Conservation (phyloP, 2,329 filamentous ascomycete genomes). For the Fusarium phyllophilum region DNA sequence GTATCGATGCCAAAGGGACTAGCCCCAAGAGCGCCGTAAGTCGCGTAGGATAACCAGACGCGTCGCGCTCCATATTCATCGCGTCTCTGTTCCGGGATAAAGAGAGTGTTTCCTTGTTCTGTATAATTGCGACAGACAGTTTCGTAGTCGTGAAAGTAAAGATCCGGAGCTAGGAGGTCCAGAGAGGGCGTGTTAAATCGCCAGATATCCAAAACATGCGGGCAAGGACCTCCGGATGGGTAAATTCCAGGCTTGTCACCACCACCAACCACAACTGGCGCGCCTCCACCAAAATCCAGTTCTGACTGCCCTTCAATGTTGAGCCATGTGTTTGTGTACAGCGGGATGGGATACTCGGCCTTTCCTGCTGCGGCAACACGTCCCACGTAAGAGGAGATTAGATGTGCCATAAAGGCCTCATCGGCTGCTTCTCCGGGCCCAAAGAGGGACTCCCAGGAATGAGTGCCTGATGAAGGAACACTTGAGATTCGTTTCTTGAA, state of each 20-base stretch:
- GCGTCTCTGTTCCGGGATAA: conserved; percentile 63
- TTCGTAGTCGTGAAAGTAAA: conserved; percentile 61
- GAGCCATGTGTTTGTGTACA: conserved; percentile 52
- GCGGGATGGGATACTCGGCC: conserved; percentile 46
- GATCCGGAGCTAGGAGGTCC: conserved; percentile 58
- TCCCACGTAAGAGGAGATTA: conserved; percentile 48
- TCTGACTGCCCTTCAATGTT: conserved; percentile 47
- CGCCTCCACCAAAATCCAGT: conserved; percentile 45
- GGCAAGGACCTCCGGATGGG: conserved; percentile 49
- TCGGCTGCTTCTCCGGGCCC: conserved; percentile 44
- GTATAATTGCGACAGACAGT: conserved; percentile 55
- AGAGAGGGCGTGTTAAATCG: conserved; percentile 52
- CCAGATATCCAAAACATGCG: conserved; percentile 54
- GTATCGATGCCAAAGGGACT: conserved; percentile 55
- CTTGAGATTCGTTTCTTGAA: conserved; percentile 45
- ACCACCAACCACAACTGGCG: conserved; percentile 50
- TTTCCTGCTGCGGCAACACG: conserved; percentile 51
- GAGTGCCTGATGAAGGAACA: conserved; percentile 35
- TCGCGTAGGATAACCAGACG: conserved; percentile 55
- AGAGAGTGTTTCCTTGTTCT: conserved; percentile 56
- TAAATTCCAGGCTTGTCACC: conserved; percentile 50
- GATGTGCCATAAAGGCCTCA: conserved; percentile 52
- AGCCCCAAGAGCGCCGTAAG: conserved; percentile 51
- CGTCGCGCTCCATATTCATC: conserved; percentile 57
- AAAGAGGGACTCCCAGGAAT: conserved; percentile 50